Base-by-base conservation (phyloP, 208 protist species). In the Balamuthia mandrillaris region DNA sequence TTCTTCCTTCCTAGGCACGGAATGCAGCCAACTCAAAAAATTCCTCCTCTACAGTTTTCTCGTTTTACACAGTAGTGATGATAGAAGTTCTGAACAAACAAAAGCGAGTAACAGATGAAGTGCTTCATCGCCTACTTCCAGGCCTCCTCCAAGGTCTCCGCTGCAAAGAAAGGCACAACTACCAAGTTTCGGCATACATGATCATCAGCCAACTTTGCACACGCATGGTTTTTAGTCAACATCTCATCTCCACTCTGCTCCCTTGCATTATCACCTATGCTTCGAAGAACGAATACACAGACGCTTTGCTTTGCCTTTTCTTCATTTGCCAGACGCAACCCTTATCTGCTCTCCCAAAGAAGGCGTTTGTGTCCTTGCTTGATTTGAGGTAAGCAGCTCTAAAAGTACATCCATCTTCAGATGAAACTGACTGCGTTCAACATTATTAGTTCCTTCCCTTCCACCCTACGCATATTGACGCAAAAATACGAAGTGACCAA, bases 201-300 rank as follows among this genome's bases (percentile, higher is more conserved):
- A 70, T 89, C 39, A 44, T 84, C 7, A 77, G 74, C 10, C 83
- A 87, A 52, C 78, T 89, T 29, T 41, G 83, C 18, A 72, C 63
- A 5, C 29, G 54, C 18, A 58, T 68, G 2, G 44, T 72, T 14
- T 10, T 89, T 12, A 33, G 66, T 7, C 14, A 7, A 41, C 41
- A 45, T 21, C 70, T 89, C 3, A 39, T 72, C 2, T 21, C 24
- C 37, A 56, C 63, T 2, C n/a, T 89, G 6, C 27, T 88, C 24
- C 42, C 85, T 44, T 27, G 58, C 4, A 74, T 79, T n/a, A 37
- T 33, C 41, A 85, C 35, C 27, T 78, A 79, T 52, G 66, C 60
- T 37, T 81, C n/a, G 18, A 45, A 81, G 14, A 37, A n/a, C 44
- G 49, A 49, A 47, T 31, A 70, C 29, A 24, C 45, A 31, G 75